Percentiles rank a stretch among this genome's conserved stretches.
Evolutionary conservation across 2,329 filamentous ascomycete species (phyloP).

Genomic region (Penicillium sp.): DNA sequence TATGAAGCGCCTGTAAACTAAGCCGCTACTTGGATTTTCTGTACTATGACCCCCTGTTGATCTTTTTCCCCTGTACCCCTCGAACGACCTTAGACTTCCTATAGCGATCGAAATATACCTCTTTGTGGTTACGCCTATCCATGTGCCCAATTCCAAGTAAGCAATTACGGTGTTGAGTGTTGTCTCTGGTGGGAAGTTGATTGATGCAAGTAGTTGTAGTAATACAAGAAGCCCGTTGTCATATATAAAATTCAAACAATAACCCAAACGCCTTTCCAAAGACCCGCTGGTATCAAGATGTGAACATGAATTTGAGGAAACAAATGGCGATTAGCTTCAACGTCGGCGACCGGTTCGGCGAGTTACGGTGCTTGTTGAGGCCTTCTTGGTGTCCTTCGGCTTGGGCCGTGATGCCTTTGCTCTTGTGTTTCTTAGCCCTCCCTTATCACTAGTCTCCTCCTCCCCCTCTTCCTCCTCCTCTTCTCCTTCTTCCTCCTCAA

Average conservation of each 20-base stretch:
- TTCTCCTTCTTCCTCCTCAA: constrained; percentile 33
- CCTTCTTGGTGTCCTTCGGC: constrained; percentile 40
- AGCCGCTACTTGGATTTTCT: constrained; percentile 31
- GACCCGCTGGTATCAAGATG: constrained; percentile 35
- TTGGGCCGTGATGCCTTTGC: constrained; percentile 41
- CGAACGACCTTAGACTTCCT: constrained; percentile 45
- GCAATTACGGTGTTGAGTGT: neutral
- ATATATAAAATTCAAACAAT: neutral
- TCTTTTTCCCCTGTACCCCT: constrained; percentile 37
- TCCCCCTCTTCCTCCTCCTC: constrained; percentile 34
- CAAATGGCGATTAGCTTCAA: constrained; percentile 18
- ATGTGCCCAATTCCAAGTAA: constrained; percentile 17
- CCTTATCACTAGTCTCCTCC: constrained; percentile 37
- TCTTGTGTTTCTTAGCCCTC: constrained; percentile 45
- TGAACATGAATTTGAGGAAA: constrained; percentile 6
- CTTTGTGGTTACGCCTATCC: constrained; percentile 39
- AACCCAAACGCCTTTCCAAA: constrained; percentile 13
- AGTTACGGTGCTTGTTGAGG: constrained; percentile 37
- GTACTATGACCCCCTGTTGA: constrained; percentile 42
- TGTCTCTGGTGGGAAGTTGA: neutral
- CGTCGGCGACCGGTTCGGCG: constrained; percentile 44
- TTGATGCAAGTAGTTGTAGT: constrained; percentile 7
- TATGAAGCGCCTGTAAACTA: constrained; percentile 65
- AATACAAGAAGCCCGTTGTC: neutral
- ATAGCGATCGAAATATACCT: constrained; percentile 44